Conservation (phyloP, 768 basidiomycete genomes). For the Collybia nuda region DNA sequence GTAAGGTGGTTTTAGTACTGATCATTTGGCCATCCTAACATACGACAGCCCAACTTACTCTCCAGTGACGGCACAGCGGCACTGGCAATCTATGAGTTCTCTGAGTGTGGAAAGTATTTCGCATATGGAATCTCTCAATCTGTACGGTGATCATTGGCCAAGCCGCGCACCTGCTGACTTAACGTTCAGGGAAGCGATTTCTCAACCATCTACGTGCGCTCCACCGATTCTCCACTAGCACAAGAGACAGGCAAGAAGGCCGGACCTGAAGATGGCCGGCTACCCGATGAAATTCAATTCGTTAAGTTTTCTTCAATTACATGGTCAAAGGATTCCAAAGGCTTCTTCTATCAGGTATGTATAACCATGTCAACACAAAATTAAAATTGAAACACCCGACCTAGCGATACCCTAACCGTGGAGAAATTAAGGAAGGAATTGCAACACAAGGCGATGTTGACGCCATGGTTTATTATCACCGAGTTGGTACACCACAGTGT, state of each 20-base stretch:
- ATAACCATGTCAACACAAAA: slow-evolving; percentile 18
- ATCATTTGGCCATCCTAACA: slow-evolving; percentile 1
- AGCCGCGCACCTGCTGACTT: not conserved
- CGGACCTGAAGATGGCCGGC: slow-evolving; percentile 49
- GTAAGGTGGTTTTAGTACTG: slow-evolving; percentile 31
- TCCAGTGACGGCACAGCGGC: slow-evolving; percentile 73
- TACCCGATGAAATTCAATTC: slow-evolving; percentile 67
- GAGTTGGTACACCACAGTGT: slow-evolving; percentile 70
- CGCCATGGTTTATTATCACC: slow-evolving; percentile 78
- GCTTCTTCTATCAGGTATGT: slow-evolving; percentile 78
- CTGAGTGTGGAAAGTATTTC: slow-evolving; percentile 65
- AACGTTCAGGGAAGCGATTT: slow-evolving; percentile 67
- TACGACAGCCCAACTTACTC: slow-evolving; percentile 62
- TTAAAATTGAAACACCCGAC: not conserved
- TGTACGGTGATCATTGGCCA: slow-evolving; percentile 28
- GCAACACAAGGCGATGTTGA: slow-evolving; percentile 63
- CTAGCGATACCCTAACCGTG: slow-evolving; percentile 57
- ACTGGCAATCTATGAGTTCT: slow-evolving; percentile 59
- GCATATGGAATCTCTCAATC: slow-evolving; percentile 78
- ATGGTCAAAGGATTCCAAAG: slow-evolving; percentile 79
- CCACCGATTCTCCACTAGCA: slow-evolving; percentile 58
- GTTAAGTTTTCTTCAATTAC: slow-evolving; percentile 74
- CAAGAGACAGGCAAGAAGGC: slow-evolving; percentile 31
- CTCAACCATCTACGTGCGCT: slow-evolving; percentile 65
- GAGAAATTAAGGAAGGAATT: slow-evolving; percentile 49